Conservation (phyloP, 2,329 filamentous ascomycete species). For the Aureobasidium namibiae region DNA sequence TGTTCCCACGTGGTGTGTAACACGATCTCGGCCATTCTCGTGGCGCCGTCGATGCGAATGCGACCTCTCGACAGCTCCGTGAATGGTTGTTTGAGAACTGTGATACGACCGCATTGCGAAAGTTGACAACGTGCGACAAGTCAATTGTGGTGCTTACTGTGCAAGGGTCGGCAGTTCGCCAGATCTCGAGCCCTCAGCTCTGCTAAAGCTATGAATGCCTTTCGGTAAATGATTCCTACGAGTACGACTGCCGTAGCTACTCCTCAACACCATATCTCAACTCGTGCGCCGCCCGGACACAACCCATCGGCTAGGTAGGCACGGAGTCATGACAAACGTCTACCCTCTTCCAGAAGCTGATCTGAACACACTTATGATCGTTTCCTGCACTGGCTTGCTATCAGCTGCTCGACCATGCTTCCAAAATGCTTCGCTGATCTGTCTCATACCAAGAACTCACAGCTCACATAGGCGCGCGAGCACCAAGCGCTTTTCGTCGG, state of each 20-base stretch:
- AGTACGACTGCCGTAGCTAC: background rate
- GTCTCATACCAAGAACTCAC: background rate
- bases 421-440: background rate
- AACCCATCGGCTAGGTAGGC: background rate
- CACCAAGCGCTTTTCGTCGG: background rate
- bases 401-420: background rate
- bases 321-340: background rate
- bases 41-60: background rate
- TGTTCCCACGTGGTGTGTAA: background rate
- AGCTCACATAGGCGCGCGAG: background rate
- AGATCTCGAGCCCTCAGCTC: too few species aligned
- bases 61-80: background rate
- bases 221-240: too few species aligned
- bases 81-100: background rate
- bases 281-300: background rate
- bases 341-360: background rate
- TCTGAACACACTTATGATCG: background rate
- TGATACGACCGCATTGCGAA: background rate
- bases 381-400: background rate
- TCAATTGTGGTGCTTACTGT: background rate
- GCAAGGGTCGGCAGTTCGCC: background rate
- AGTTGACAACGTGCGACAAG: background rate
- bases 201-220: background rate
- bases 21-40: background rate
- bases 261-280: background rate